Conservation (phyloP, 805 yeast genomes). For the Lachancea kluyveri region DNA sequence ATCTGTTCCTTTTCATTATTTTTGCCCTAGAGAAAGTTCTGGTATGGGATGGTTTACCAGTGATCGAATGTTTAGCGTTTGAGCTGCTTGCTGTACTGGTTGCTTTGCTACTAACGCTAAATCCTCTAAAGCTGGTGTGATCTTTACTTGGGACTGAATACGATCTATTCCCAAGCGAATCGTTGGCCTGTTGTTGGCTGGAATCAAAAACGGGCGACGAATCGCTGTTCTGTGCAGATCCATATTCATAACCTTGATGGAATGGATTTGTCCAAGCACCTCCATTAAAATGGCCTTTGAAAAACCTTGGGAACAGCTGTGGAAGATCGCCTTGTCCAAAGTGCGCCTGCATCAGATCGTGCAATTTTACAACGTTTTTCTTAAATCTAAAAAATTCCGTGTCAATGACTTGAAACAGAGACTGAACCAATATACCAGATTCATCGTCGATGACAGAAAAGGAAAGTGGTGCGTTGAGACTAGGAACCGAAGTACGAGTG, state of each 20-base stretch:
- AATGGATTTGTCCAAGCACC: slow-evolving; percentile 75
- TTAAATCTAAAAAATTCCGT: slow-evolving; percentile 26
- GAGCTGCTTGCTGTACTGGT: no score
- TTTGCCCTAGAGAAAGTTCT: slow-evolving; percentile 2
- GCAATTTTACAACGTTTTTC: slow-evolving; percentile 26
- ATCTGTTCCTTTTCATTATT: slow-evolving; percentile 8
- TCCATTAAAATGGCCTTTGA: slow-evolving; percentile 61
- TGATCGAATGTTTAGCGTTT: no score
- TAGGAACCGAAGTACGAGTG: slow-evolving; percentile 2
- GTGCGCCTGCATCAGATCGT: slow-evolving; percentile 21
- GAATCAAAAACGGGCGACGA: no score
- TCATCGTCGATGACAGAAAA: slow-evolving; percentile 6
- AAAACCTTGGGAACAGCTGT: slow-evolving; percentile 62
- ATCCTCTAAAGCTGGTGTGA: no score
- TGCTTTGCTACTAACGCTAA: slow-evolving; percentile 9
- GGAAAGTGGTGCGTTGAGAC: no score
- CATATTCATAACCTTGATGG: background rate
- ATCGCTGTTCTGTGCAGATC: no score
- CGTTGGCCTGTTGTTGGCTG: no score
- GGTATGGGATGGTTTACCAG: background rate
- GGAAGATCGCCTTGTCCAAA: slow-evolving; percentile 38
- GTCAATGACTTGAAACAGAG: slow-evolving; percentile 17
- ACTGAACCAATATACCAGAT: slow-evolving; percentile 10
- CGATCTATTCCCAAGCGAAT: no score
- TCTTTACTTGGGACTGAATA: no score